These are phyloP conservation scores for Aspergillus tubingensis DNA, from an alignment of 2,329 filamentous ascomycete genomes.

Conservation along the genomic window DNA sequence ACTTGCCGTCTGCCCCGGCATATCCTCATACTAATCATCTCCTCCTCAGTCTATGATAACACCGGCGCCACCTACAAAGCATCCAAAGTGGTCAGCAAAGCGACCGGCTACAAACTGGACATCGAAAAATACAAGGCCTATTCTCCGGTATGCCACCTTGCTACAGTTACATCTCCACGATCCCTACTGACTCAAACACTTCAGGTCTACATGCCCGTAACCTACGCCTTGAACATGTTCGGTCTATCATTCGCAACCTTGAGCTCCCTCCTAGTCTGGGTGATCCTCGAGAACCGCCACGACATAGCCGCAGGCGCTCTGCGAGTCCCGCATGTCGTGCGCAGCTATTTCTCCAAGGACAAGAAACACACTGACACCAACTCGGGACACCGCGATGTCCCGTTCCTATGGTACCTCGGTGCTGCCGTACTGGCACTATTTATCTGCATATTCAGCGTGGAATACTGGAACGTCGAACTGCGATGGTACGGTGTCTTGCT, in stretches of 20 bases:
- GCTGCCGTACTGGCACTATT: conserved; percentile 21
- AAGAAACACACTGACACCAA: conserved; percentile 1
- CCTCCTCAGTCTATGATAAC: conserved; percentile 63
- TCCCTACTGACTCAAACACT: neutral
- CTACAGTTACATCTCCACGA: conserved; percentile 61
- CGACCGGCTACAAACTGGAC: conserved; percentile 61
- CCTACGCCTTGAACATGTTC: conserved; percentile 42
- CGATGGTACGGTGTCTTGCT: conserved; percentile 31
- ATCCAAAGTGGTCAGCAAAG: conserved; percentile 56
- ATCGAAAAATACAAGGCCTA: conserved; percentile 64
- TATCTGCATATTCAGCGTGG: conserved; percentile 27
- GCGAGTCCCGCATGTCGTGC: neutral
- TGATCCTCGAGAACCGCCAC: conserved; percentile 24
- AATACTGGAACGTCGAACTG: conserved; percentile 29
- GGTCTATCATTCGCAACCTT: conserved; percentile 66
- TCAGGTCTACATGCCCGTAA: conserved; percentile 30
- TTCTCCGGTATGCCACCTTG: conserved; percentile 58
- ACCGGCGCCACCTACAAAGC: conserved; percentile 65
- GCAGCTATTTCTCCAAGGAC: neutral
- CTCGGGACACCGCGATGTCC: conserved; percentile 18
- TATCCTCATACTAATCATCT: neutral
- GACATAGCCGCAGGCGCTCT: conserved; percentile 16
- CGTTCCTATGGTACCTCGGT: conserved; percentile 26
- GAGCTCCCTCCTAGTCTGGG: conserved; percentile 48
- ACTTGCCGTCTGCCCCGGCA: too few species aligned